phyloP scores from a whole-genome alignment of 306 rosid species.

The Purshia tridentata region DNA sequence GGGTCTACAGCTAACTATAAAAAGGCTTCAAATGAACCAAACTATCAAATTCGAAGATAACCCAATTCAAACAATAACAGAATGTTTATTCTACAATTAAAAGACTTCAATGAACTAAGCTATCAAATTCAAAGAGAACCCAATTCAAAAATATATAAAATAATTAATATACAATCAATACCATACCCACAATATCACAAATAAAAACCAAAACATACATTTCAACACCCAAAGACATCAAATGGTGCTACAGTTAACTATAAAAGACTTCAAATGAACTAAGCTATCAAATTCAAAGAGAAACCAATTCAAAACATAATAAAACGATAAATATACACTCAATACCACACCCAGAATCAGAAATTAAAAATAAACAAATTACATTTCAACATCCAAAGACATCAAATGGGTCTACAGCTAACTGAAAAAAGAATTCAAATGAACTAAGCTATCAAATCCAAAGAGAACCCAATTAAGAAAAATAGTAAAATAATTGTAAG shows the following conservation, averaged over 20 bases:
- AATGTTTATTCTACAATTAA: no score
- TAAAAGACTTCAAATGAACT: neutral
- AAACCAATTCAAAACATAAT: no score
- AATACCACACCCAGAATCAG: neutral
- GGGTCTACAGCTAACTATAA: no score
- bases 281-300: conserved; percentile 4
- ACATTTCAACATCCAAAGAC: neutral
- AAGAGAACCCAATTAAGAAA: neutral
- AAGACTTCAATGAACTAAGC: neutral
- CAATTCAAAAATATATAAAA: no score
- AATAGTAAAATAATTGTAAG: no score
- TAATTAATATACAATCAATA: no score
- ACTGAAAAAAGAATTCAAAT: neutral
- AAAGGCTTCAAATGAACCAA: no score
- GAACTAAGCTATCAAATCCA: conserved; percentile 4
- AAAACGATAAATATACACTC: no score
- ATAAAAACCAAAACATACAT: neutral
- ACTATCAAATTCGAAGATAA: no score
- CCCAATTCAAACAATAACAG: no score
- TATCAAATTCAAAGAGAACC: conserved; percentile 3
- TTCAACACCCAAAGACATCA: neutral
- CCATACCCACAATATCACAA: no score
- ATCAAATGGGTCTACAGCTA: neutral
- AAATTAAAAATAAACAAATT: neutral
- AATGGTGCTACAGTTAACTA: no score